Evolutionary conservation across 768 basidiomycete species (phyloP).

Genomic region (Hygrophorus russula): DNA sequence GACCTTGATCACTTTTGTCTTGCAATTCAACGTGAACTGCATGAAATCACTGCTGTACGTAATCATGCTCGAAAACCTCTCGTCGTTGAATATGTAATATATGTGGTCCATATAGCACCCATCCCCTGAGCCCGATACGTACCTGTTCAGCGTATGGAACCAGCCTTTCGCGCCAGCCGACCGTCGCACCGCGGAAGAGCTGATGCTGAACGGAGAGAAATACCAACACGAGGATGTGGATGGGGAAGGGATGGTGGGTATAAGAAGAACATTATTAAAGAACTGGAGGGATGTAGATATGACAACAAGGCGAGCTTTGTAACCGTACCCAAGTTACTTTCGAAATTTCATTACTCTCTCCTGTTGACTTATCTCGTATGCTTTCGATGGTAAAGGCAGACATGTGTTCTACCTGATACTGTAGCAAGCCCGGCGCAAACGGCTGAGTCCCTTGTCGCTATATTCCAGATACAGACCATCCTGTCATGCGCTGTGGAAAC

Average conservation of each 20-base stretch:
- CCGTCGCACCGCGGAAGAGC: conserved; percentile 42
- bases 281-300: conserved; percentile 31
- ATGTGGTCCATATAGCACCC: conserved; percentile 34
- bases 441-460: too few species aligned
- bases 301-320: conserved; percentile 11
- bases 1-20: conserved; percentile 63
- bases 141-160: conserved; percentile 47
- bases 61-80: neutral
- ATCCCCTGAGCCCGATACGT: conserved; percentile 36
- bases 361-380: too few species aligned
- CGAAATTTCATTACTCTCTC: too few species aligned
- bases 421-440: too few species aligned
- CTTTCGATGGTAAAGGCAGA: too few species aligned
- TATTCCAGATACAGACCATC: too few species aligned
- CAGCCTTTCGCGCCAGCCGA: conserved; percentile 64
- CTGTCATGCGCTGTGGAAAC: too few species aligned
- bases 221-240: conserved; percentile 16
- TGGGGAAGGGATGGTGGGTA: conserved; percentile 21
- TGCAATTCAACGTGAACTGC: conserved; percentile 54
- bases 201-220: conserved; percentile 31
- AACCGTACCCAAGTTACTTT: too few species aligned
- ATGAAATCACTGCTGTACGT: conserved; percentile 61
- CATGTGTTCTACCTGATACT: too few species aligned
- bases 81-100: conserved; percentile 7
- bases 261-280: conserved; percentile 28